Conservation (phyloP, 306 rosid genomes). For the Fragaria ananassa region DNA sequence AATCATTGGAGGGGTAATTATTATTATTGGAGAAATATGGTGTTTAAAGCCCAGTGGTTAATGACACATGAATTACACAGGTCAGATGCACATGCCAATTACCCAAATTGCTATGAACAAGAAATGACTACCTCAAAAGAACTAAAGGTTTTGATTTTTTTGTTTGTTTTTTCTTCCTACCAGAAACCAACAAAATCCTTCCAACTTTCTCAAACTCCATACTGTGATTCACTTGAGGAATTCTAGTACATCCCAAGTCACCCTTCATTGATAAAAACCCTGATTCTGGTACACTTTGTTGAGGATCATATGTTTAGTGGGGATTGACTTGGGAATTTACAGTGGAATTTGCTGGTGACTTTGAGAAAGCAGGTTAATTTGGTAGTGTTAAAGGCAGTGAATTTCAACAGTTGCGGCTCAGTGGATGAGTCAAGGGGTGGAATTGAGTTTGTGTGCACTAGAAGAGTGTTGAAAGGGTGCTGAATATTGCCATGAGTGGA, state of each 20-base stretch:
- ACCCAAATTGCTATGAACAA: not conserved
- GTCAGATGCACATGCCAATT: not conserved
- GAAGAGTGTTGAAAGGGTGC: not conserved
- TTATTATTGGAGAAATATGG: not conserved
- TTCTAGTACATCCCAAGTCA: not conserved
- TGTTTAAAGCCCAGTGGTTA: not conserved
- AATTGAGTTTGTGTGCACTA: not conserved
- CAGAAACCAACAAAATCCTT: not conserved
- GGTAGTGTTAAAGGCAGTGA: not conserved
- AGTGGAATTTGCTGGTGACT: not conserved
- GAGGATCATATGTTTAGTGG: not conserved
- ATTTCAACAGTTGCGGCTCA: slow-evolving; percentile 19
- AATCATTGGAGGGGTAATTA: not conserved
- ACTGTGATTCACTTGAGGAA: not conserved
- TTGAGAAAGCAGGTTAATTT: not conserved
- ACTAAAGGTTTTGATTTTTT: no score
- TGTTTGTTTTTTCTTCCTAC: not conserved
- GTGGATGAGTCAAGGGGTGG: not conserved
- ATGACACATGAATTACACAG: not conserved
- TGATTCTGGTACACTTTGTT: not conserved
- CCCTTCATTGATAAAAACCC: not conserved
- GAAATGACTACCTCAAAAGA: not conserved
- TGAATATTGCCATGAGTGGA: not conserved
- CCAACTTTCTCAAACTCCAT: not conserved
- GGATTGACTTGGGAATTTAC: not conserved